Evolutionary conservation across 2,329 filamentous ascomycete species (phyloP).

Genomic region (Didymellaceae sp.): DNA sequence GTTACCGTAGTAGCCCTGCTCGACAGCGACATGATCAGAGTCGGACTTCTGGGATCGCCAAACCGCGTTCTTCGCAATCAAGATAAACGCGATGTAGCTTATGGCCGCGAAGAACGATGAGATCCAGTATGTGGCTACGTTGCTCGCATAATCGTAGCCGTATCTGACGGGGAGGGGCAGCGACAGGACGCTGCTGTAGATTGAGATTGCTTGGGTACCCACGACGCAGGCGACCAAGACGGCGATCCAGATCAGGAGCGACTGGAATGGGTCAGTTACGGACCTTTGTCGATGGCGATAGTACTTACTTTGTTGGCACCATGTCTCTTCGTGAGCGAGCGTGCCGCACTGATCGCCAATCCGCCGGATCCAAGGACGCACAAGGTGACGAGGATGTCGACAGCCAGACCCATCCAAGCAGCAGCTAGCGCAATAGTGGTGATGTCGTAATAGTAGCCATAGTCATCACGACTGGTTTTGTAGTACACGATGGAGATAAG

Average conservation of each 20-base stretch:
- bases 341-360: conserved; percentile 2
- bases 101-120: not conserved
- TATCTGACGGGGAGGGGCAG: not conserved
- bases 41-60: conserved; percentile 7
- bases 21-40: not conserved
- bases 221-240: too few relatives aligned
- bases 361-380: conserved; percentile 6
- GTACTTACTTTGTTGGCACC: conserved; percentile 4
- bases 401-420: not conserved
- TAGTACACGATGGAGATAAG: conserved; percentile 21
- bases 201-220: too few relatives aligned
- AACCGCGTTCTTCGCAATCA: conserved; percentile 8
- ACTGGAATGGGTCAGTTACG: conserved; percentile 6
- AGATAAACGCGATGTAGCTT: not conserved
- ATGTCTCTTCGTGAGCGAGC: conserved; percentile 5
- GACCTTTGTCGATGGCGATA: too few relatives aligned
- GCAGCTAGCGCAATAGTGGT: not conserved
- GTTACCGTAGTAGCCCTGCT: not conserved
- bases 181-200: not conserved
- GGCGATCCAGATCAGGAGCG: conserved; percentile 4
- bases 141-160: not conserved
- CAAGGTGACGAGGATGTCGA: not conserved
- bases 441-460: not conserved
- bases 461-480: not conserved
- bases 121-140: conserved; percentile 1